phyloP scores from a whole-genome alignment of 495 filamentous ascomycete genomes.

The Xylaria sp. region DNA sequence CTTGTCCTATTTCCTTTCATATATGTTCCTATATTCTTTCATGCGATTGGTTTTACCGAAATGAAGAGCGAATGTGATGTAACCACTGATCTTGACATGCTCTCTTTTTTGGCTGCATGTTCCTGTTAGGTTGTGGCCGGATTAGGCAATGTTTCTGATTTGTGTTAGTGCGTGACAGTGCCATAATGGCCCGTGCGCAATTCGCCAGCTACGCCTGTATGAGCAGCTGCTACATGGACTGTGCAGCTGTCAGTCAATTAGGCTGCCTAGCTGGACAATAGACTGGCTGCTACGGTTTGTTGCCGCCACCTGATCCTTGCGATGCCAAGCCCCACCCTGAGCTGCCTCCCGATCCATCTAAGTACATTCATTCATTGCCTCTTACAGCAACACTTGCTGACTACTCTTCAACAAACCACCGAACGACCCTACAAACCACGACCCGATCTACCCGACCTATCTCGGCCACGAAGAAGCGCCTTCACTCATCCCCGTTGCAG shows the following conservation, averaged over 20 bases:
- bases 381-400: background rate
- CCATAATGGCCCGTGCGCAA: background rate
- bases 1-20: background rate
- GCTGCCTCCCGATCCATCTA: too few species aligned
- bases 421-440: too few species aligned
- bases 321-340: too few species aligned
- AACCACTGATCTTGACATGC: background rate
- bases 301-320: constrained; percentile 5
- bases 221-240: background rate
- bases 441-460: background rate
- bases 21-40: background rate
- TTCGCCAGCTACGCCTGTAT: background rate
- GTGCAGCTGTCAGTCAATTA: too few species aligned
- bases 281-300: background rate
- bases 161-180: background rate
- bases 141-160: background rate
- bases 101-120: background rate
- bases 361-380: too few species aligned
- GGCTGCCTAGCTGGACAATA: background rate
- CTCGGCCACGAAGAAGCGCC: background rate
- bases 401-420: constrained; percentile 6
- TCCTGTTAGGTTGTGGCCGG: background rate
- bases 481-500: too few species aligned
- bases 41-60: background rate
- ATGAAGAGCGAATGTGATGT: background rate